Conservation (phyloP, 495 filamentous ascomycete species). For the Aspergillus olivimuriae region DNA sequence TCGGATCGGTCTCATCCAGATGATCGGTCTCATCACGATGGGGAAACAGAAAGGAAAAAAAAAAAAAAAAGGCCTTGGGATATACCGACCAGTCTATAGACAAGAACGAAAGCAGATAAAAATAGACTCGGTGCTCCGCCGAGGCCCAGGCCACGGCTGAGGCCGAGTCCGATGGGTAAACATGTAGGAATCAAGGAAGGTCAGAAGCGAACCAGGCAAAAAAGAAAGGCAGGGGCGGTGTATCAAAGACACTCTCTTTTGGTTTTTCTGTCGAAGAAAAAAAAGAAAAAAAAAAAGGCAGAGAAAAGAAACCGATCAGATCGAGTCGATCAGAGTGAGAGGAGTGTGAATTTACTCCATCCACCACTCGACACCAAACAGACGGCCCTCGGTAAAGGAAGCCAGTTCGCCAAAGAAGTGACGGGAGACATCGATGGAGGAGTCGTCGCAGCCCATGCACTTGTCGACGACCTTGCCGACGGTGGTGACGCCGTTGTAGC, state of each 20-base stretch:
- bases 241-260: too few species aligned
- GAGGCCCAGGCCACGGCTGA: too few species aligned
- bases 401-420: conserved; percentile 35
- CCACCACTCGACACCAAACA: conserved; percentile 30
- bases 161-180: too few species aligned
- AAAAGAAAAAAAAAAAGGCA: not conserved
- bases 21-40: not conserved
- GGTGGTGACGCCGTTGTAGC: conserved; percentile 46
- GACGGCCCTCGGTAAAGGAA: conserved; percentile 21
- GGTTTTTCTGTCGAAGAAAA: not conserved
- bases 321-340: not conserved
- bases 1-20: too few species aligned
- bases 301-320: too few species aligned
- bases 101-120: too few species aligned
- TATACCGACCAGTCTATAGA: too few species aligned
- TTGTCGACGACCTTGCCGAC: conserved; percentile 62
- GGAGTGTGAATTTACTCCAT: conserved; percentile 30
- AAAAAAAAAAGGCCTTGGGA: not conserved
- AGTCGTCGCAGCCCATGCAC: conserved; percentile 59
- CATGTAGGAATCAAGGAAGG: too few species aligned
- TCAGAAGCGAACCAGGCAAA: too few species aligned
- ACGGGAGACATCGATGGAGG: conserved; percentile 41
- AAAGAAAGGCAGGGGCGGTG: too few species aligned
- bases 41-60: not conserved
- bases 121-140: too few species aligned